Evolutionary conservation across 2,329 filamentous ascomycete genomes (phyloP), one percentile per base, ranked within the genome.

Genomic region (Cryphonectria japonica): DNA sequence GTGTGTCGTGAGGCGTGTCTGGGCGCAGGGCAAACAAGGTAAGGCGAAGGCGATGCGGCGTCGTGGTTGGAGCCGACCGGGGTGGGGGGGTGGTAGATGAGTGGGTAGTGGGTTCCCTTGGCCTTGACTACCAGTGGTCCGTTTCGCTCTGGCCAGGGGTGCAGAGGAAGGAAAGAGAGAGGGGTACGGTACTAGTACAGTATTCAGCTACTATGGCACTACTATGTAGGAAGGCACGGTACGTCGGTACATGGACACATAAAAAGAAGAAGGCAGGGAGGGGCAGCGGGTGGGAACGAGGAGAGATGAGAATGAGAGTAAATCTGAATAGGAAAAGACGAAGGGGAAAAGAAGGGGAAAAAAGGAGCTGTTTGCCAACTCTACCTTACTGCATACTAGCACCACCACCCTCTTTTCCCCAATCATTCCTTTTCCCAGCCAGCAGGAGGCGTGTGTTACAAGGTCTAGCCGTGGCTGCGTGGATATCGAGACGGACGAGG

Each of bases 1-100:
- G 46, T 14, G 57, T 61, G 57, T 61, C 19, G 57, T 37, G 57
- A 61, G 57, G 57, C 57, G 32, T 22, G 57, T 60, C 29, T 50
- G 46, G 52, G n/a, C 26, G 52, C 52, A 57, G 26, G 52, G 52
- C 52, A 37, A 60, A 32, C 52, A 37, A 61, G 32, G 29, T 29
- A 37, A 60, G 32, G 57, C 57, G 16, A 13, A 34, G 57, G 29
- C 57, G 57, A 34, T 61, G 57, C 57, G 29, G 57, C 54, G 29
- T 32, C n/a, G 26, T 59, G 26, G 26, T 59, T 29, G 26, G 54
- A 59, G 29, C 19, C 26, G 46, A 50, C 46, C 6, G 22, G 46
- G 46, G 46, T 34, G 34, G 46, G 19, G 46, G 43, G 43, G 19
- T 19, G n/a, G 22, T n/a, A n/a, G 46, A 50, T n/a, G 46, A n/a